Evolutionary conservation across 257 asterid genomes (phyloP).

Genomic region (Solanum chilense): DNA sequence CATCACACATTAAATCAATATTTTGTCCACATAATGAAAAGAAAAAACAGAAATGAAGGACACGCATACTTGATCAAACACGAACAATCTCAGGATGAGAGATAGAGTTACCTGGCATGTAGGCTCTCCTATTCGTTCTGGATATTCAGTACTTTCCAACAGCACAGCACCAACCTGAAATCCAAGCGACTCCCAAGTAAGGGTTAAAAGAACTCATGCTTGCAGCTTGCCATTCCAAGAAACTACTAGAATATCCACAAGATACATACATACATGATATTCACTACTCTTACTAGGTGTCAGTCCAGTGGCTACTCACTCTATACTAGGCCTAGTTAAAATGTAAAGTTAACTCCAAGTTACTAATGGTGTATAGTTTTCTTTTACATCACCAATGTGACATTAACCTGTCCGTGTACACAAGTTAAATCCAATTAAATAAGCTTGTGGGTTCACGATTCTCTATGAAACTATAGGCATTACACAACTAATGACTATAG

Average conservation of each 20-base stretch:
- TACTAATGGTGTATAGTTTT: background rate
- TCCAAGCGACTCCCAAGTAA: background rate
- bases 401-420: background rate
- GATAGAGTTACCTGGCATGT: slow-evolving; percentile 57
- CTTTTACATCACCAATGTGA: background rate
- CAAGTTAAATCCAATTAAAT: background rate
- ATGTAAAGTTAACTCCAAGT: background rate
- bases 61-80: background rate
- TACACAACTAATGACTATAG: background rate
- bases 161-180: slow-evolving; percentile 19
- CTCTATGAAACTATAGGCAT: background rate
- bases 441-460: background rate
- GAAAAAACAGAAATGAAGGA: background rate
- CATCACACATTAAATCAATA: background rate
- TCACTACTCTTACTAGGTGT: background rate
- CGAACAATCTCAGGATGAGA: background rate
- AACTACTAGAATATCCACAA: background rate
- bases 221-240: background rate
- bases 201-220: background rate
- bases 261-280: no score
- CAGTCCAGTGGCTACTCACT: background rate
- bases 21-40: background rate
- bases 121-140: slow-evolving; percentile 78
- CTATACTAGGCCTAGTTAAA: background rate
- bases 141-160: slow-evolving; percentile 49